phyloP scores from a whole-genome alignment of 2,329 filamentous ascomycete genomes.

The Dendrostoma leiphaemia region DNA sequence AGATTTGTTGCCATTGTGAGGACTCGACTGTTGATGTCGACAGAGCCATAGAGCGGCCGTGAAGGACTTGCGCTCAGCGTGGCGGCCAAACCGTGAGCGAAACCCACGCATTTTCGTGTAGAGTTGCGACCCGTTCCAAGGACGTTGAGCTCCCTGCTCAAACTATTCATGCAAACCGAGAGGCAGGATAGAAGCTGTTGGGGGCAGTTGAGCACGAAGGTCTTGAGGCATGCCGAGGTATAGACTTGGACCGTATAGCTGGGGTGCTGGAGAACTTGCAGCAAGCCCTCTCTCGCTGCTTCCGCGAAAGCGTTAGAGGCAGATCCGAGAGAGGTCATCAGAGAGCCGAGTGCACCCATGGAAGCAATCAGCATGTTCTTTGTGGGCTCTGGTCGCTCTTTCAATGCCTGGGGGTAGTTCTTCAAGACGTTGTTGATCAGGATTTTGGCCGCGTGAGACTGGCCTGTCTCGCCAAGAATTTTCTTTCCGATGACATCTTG shows the following conservation, averaged over 20 bases:
- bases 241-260: constrained; percentile 96
- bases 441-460: constrained; percentile 75
- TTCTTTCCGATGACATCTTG: constrained; percentile 79
- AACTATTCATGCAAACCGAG: constrained; percentile 94
- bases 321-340: constrained; percentile 79
- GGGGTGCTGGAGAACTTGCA: constrained; percentile 90
- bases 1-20: constrained; percentile 88
- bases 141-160: constrained; percentile 80
- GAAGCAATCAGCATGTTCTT: constrained; percentile 82
- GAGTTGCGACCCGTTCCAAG: constrained; percentile 74
- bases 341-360: constrained; percentile 73
- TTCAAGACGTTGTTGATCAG: constrained; percentile 88
- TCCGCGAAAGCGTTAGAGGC: constrained; percentile 80
- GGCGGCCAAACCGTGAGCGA: constrained; percentile 87
- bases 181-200: constrained; percentile 88
- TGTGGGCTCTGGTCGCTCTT: constrained; percentile 82
- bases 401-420: constrained; percentile 87
- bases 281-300: constrained; percentile 76
- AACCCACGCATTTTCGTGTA: constrained; percentile 80
- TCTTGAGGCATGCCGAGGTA: constrained; percentile 80
- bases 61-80: constrained; percentile 85
- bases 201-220: constrained; percentile 85
- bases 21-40: constrained; percentile 91
- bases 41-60: constrained; percentile 88
- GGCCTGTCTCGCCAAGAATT: constrained; percentile 86